These are phyloP conservation scores for Aspergillus nidulans DNA, from an alignment of 495 filamentous ascomycete genomes.

Conservation along the genomic window DNA sequence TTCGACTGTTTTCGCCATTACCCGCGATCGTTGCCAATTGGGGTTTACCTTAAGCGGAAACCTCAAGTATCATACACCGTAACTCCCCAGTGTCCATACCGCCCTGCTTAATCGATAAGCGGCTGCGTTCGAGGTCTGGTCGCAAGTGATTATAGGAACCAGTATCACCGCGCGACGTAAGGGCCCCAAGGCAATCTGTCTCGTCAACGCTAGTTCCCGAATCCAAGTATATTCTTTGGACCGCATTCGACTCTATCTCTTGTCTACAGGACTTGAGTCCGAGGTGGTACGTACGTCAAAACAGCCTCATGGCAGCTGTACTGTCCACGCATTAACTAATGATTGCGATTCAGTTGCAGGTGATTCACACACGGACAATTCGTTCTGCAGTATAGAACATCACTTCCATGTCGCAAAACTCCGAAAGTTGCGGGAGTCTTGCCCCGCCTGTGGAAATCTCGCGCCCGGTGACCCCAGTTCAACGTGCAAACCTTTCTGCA, in stretches of 20 bases:
- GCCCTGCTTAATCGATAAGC: conserved; percentile 26
- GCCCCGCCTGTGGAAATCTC: conserved; percentile 38
- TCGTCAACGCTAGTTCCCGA: neutral
- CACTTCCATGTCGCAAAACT: conserved; percentile 36
- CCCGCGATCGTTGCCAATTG: conserved; percentile 2
- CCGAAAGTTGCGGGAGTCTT: conserved; percentile 31
- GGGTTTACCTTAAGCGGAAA: neutral
- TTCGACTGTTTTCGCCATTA: conserved; percentile 11
- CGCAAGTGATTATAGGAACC: conserved; percentile 3
- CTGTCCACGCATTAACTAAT: conserved; percentile 11
- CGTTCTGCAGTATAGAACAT: neutral
- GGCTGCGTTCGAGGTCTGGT: neutral
- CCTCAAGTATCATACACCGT: neutral
- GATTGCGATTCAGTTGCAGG: conserved; percentile 19
- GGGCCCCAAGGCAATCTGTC: neutral
- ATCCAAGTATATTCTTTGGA: neutral
- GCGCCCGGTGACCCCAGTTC: conserved; percentile 32
- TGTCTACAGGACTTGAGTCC: neutral
- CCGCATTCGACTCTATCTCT: neutral
- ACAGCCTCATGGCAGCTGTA: conserved; percentile 17
- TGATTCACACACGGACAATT: conserved; percentile 21
- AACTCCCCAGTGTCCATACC: conserved; percentile 9
- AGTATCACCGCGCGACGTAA: neutral
- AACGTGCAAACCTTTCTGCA: conserved; percentile 36
- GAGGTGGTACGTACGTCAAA: conserved; percentile 26